Percentiles rank a stretch among this genome's conserved stretches.
Evolutionary conservation across 371 early-diverging fungal genomes (phyloP).

Genomic region (Mucor indicus): DNA sequence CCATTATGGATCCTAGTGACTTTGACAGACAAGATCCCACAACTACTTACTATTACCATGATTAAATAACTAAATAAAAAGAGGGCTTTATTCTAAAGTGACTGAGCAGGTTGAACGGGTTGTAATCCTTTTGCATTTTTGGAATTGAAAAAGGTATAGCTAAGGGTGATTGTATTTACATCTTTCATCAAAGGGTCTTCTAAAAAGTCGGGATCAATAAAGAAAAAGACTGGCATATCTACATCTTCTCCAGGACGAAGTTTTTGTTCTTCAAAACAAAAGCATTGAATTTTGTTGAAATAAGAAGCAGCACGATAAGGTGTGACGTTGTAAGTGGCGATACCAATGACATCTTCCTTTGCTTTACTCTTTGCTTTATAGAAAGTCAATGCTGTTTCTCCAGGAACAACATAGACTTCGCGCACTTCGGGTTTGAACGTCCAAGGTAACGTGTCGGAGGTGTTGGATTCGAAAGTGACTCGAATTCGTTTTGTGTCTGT

Average conservation of each 20-base stretch:
- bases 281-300: constrained; percentile 99
- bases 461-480: constrained; percentile 83
- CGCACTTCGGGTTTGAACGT: constrained; percentile 86
- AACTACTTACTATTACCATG: no score
- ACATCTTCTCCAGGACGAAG: constrained; percentile 90
- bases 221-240: constrained; percentile 99
- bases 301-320: constrained; percentile 91
- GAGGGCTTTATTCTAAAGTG: no score
- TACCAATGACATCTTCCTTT: constrained; percentile 92
- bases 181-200: constrained; percentile 96
- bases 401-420: constrained; percentile 85
- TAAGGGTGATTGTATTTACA: constrained; percentile 88
- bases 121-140: constrained; percentile 41
- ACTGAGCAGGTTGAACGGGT: constrained; percentile 23
- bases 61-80: no score
- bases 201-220: constrained; percentile 95
- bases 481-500: constrained; percentile 63
- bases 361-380: constrained; percentile 92
- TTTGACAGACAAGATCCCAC: no score
- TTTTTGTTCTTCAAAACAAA: constrained; percentile 98
- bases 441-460: constrained; percentile 86
- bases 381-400: constrained; percentile 96
- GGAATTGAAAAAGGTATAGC: constrained; percentile 92
- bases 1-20: no score
- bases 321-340: constrained; percentile 95